Conservation (phyloP, 2,329 filamentous ascomycete species). For the Trichoderma sp. region DNA sequence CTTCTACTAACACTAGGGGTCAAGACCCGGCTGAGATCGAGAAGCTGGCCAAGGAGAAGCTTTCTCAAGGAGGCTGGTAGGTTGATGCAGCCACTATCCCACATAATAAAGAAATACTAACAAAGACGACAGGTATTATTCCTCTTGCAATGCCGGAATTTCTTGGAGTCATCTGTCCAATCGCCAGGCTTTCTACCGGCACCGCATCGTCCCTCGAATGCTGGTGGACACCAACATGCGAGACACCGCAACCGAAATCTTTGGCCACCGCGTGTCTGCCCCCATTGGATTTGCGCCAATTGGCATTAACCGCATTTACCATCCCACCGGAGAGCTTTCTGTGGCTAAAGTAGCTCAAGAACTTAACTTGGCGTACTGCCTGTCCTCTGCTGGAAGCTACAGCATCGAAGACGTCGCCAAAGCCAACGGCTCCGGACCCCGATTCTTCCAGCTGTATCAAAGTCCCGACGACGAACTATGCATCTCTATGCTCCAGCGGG, state of each 20-base stretch:
- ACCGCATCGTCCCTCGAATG: constrained; percentile 59
- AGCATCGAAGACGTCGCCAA: constrained; percentile 64
- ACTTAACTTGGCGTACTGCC: constrained; percentile 60
- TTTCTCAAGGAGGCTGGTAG: constrained; percentile 9
- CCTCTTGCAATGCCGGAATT: constrained; percentile 54
- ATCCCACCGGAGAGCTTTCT: constrained; percentile 61
- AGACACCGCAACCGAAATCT: constrained; percentile 56
- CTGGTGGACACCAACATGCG: constrained; percentile 59
- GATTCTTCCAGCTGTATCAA: constrained; percentile 78
- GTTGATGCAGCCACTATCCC: background rate
- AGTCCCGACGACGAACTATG: constrained; percentile 64
- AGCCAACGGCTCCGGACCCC: constrained; percentile 53
- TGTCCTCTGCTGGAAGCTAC: constrained; percentile 61
- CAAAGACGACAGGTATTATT: constrained; percentile 42
- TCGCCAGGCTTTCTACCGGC: constrained; percentile 61
- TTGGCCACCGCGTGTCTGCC: constrained; percentile 48
- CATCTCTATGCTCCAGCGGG: constrained; percentile 59
- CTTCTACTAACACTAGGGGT: background rate
- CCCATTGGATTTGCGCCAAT: constrained; percentile 62
- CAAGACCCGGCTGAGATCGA: constrained; percentile 13
- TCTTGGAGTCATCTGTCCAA: constrained; percentile 54
- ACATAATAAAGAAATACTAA: background rate
- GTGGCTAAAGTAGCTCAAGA: constrained; percentile 59
- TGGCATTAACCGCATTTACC: constrained; percentile 66
- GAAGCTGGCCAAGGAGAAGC: constrained; percentile 11